Base-by-base conservation (phyloP, 148 eudicot genomes). In the Rhododendron ovatum region DNA sequence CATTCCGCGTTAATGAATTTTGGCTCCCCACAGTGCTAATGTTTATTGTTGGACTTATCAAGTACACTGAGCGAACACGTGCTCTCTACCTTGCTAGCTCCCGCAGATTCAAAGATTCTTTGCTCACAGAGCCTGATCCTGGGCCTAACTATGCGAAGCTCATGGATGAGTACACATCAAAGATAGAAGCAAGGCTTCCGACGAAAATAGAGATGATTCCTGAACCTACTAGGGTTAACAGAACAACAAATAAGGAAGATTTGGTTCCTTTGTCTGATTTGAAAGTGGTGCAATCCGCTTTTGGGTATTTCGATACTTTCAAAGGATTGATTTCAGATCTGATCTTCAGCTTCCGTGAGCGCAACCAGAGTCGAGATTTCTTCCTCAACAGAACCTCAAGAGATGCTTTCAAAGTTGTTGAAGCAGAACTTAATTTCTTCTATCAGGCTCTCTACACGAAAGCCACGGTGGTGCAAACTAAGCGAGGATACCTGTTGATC, bases 361-460 rank as follows among this genome's bases (percentile, higher is more conserved):
- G 92, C 20, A 89, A 83, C 30, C 47, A 76, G 51, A 90, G 93
- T 63, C 83, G 87, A 28, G 88, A 86, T 7, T 90, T 88, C 80
- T 92, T 93, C 85, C 86, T 87, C 41, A 79, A 83, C 37, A 65
- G 89, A 78, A 39, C 61, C 7, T 73, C 92, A 2, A 79, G 65
- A 20, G 92, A 92, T 47, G 95, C 92, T 35, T 93, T 93, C 79
- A 82, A 85, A 82, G 83, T 93, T 12, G 87, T 93, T 1, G 94
- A 92, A 84, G 89, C 88, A 11, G 95, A 93, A 82, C 89, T 93
- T 67, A 91, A 90, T 77, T 91, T 91, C 84, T 80, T 90, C 75
- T 92, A 92, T 50, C 92, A 92, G 12, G 84, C 87, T 84, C 89
- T 92, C 78, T 91, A 78, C 84, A 93, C 95, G 3, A 93, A 93